Evolutionary conservation across 2,329 filamentous ascomycete genomes (phyloP), one percentile per base, ranked within the genome.

Genomic region (Chaetomiaceae sp.): DNA sequence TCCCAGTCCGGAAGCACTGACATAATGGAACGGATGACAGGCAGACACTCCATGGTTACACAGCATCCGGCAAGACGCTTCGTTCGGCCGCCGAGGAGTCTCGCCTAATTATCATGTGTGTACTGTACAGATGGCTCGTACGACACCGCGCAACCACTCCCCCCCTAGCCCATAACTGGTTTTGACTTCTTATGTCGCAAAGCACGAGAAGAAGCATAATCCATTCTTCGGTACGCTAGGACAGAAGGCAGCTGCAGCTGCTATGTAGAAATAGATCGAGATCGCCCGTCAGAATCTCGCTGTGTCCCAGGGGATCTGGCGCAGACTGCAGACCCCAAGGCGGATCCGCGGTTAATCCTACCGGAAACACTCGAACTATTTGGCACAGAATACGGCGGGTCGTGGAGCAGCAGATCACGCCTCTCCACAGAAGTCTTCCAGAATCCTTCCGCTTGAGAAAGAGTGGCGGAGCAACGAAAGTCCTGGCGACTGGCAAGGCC

Each of bases 401-500:
- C 13, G 18, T 10, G n/a, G n/a, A n/a, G n/a, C 21, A 18, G 34
- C 10, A 9, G 23, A 34, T 14, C 45, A 48, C 27, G 34, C 16
- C 45, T 40, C 32, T n/a, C 34, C 33, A 13, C 6, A n/a, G 34
- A 48, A 48, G 23, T 13, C 27, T 32, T 48, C 34, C 45, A 40
- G 29, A 49, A 49, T 41, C 37, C 47, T 49, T 41, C 37, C 25
- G 2, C 18, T 23, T 48, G 20, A 16, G 46, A 32, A 6, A 48
- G 5, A 2, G 46, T 33, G 46, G 46, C 46, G n/a, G 25, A 27
- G 25, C 25, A 27, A 27, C 5, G 5, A 27, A 5, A 27, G 5
- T 27, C 5, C 9, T n/a, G n/a, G 9, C 25, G 9, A 27, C 5
- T 27, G 9, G 25, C 25, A 27, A 27, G 25, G 25, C 25, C 25